Evolutionary conservation across 208 protist genomes (phyloP).

Genomic region (Crithidia brevicula): DNA sequence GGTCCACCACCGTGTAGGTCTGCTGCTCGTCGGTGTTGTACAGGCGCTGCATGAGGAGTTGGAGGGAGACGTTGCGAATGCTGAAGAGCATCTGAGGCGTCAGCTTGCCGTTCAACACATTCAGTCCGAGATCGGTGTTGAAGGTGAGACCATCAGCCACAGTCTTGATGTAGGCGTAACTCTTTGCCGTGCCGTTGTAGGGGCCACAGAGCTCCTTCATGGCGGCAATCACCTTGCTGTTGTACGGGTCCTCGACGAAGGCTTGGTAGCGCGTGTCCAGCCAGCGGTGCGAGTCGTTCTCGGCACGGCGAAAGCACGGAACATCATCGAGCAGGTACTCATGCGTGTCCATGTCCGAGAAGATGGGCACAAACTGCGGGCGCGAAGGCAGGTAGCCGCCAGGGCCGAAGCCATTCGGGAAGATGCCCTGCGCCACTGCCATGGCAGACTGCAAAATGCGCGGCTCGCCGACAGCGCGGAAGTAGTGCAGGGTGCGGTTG

Average conservation of each 20-base stretch:
- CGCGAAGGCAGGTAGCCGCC: conserved; percentile 68
- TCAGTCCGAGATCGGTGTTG: conserved; percentile 71
- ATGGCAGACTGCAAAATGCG: conserved; percentile 84
- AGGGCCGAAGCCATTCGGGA: conserved; percentile 80
- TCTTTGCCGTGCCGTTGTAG: conserved; percentile 27
- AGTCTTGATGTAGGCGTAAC: conserved; percentile 77
- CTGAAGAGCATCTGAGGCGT: conserved; percentile 53
- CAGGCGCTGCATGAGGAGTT: conserved; percentile 74
- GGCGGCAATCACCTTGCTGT: conserved; percentile 37
- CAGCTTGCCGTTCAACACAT: conserved; percentile 54
- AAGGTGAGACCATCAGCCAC: conserved; percentile 84
- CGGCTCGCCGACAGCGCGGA: conserved; percentile 85
- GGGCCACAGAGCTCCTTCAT: conserved; percentile 67
- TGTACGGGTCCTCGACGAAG: conserved; percentile 55
- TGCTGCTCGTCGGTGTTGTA: conserved; percentile 88
- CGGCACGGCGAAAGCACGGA: conserved; percentile 81
- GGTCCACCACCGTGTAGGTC: conserved; percentile 82
- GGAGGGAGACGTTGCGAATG: conserved; percentile 73
- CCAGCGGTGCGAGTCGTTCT: conserved; percentile 75
- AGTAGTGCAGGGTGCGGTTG: conserved; percentile 78
- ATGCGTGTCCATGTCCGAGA: conserved; percentile 88
- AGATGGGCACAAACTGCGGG: conserved; percentile 85
- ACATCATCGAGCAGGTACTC: conserved; percentile 89
- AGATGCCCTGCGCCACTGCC: conserved; percentile 77
- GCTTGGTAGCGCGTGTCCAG: conserved; percentile 38